Evolutionary conservation across 2,329 filamentous ascomycete genomes (phyloP).

Genomic region (Clonostachys sp.): DNA sequence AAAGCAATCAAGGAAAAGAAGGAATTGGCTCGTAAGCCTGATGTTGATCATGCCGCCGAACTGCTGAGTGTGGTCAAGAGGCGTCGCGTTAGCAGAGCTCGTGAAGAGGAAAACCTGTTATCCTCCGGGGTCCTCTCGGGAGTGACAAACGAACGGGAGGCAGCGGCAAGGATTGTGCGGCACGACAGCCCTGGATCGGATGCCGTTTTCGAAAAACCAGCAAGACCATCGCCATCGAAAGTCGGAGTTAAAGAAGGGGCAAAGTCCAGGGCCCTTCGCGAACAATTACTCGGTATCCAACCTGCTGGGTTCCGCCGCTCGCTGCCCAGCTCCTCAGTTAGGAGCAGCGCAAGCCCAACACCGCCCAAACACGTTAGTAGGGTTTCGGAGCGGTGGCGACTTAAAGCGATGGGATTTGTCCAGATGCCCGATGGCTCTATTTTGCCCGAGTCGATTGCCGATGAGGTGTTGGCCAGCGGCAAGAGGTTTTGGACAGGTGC

Average conservation of each 20-base stretch:
- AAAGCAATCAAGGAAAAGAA: slow-evolving; percentile 10
- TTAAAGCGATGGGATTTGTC: slow-evolving; percentile 46
- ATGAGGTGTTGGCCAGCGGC: slow-evolving; percentile 35
- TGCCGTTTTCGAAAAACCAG: neutral
- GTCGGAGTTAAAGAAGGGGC: neutral
- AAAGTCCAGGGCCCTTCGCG: slow-evolving; percentile 30
- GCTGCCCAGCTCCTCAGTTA: slow-evolving; percentile 24
- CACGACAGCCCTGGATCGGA: slow-evolving; percentile 12
- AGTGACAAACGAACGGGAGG: slow-evolving; percentile 27
- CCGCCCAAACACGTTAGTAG: slow-evolving; percentile 21
- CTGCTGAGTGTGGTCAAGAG: slow-evolving; percentile 23
- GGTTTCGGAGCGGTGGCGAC: slow-evolving; percentile 37
- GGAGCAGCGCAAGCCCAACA: slow-evolving; percentile 15
- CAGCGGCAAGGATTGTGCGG: slow-evolving; percentile 26
- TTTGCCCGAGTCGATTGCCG: slow-evolving; percentile 44
- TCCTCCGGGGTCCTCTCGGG: slow-evolving; percentile 36
- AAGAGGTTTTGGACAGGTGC: slow-evolving; percentile 25
- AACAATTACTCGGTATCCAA: slow-evolving; percentile 19
- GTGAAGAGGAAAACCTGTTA: slow-evolving; percentile 30
- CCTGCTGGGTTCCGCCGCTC: slow-evolving; percentile 29
- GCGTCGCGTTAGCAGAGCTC: slow-evolving; percentile 17
- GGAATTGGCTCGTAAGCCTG: slow-evolving; percentile 7
- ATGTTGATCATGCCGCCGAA: slow-evolving; percentile 25
- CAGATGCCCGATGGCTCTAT: slow-evolving; percentile 49
- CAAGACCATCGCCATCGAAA: neutral